These are phyloP conservation scores for Trichoderma virens DNA, from an alignment of 495 filamentous ascomycete species.

Conservation along the genomic window DNA sequence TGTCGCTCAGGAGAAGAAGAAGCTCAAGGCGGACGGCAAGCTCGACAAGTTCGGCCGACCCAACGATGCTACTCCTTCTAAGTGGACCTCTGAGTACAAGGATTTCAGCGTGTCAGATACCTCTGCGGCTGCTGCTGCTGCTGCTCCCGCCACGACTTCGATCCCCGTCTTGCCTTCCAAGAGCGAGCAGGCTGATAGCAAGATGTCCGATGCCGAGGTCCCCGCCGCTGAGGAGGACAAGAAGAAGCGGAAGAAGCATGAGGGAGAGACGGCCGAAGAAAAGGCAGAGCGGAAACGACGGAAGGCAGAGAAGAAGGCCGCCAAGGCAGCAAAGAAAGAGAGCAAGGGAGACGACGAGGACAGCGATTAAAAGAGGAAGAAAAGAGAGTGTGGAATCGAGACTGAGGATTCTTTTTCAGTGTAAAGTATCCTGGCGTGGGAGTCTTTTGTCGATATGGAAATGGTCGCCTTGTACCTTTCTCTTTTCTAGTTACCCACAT, in stretches of 20 bases:
- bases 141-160: constrained; percentile 21
- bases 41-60: constrained; percentile 92
- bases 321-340: constrained; percentile 54
- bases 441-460: constrained; percentile 5
- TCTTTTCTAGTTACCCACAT: neutral
- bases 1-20: constrained; percentile 91
- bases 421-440: neutral
- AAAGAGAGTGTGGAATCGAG: neutral
- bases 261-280: constrained; percentile 71
- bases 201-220: neutral
- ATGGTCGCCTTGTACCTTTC: constrained; percentile 1
- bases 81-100: constrained; percentile 85
- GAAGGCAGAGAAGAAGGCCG: constrained; percentile 69
- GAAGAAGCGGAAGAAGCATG: constrained; percentile 80
- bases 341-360: constrained; percentile 48
- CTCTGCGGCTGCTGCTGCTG: constrained; percentile 18
- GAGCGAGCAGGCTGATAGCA: constrained; percentile 19
- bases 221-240: constrained; percentile 26
- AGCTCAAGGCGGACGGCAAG: constrained; percentile 95
- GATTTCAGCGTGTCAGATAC: constrained; percentile 59
- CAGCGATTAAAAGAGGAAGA: constrained; percentile 29
- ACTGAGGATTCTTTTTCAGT: constrained; percentile 1
- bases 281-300: constrained; percentile 65
- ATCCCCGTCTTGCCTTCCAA: constrained; percentile 15
- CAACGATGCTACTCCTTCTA: constrained; percentile 84